phyloP scores from a whole-genome alignment of 371 early-diverging fungal genomes.

The Mortierella sp. region DNA sequence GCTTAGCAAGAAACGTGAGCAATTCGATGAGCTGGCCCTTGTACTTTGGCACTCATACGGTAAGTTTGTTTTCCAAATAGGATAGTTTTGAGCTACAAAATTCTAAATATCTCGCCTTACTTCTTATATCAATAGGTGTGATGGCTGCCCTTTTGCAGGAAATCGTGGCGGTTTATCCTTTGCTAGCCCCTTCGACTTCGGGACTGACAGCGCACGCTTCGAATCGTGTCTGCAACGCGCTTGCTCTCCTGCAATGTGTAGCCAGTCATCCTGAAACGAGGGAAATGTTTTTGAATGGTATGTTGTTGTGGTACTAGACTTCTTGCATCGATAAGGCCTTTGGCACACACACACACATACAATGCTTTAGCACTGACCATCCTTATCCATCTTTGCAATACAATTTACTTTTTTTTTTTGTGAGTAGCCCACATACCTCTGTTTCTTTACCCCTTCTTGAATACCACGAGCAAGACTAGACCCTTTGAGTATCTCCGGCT shows the following conservation, averaged over 20 bases:
- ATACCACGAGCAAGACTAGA: slow-evolving; percentile 94
- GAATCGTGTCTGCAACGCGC: slow-evolving; percentile 96
- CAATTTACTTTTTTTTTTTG: slow-evolving; percentile 7
- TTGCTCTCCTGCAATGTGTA: slow-evolving; percentile 96
- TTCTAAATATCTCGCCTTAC: background rate
- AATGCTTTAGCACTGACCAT: background rate
- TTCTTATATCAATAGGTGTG: slow-evolving; percentile 69
- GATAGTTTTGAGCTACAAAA: background rate
- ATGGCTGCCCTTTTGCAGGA: slow-evolving; percentile 96
- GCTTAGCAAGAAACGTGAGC: slow-evolving; percentile 93
- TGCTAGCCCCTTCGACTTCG: slow-evolving; percentile 89
- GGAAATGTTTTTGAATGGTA: slow-evolving; percentile 86
- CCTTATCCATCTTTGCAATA: background rate
- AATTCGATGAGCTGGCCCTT: slow-evolving; percentile 93
- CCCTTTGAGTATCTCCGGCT: slow-evolving; percentile 96
- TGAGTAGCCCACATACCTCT: slow-evolving; percentile 92
- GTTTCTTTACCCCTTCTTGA: slow-evolving; percentile 97
- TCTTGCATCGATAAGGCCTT: too few relatives aligned
- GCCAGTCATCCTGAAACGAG: slow-evolving; percentile 96
- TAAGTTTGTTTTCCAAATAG: slow-evolving; percentile 43
- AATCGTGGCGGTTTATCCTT: slow-evolving; percentile 93
- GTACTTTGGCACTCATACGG: slow-evolving; percentile 98
- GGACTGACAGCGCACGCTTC: slow-evolving; percentile 87
- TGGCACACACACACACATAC: background rate
- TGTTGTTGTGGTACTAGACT: background rate